Conservation (phyloP, 1,139 yeast genomes). For the Suhomyces yuchorum region DNA sequence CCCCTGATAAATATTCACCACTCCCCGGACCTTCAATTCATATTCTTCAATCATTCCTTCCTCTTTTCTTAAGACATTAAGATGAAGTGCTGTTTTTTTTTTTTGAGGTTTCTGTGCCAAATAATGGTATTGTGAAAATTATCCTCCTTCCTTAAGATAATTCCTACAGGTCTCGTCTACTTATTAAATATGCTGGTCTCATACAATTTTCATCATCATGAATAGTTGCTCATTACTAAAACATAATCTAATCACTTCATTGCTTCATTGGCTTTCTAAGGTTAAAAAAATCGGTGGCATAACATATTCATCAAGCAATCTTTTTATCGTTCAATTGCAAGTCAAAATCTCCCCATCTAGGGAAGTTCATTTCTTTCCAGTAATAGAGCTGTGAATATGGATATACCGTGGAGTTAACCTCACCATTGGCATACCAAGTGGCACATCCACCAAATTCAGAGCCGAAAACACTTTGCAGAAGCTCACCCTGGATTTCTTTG, state of each 20-base stretch:
- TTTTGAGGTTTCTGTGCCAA: no score
- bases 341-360: constrained; percentile 33
- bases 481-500: constrained; percentile 28
- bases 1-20: background rate
- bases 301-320: background rate
- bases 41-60: no score
- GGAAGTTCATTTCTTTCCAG: constrained; percentile 33
- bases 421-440: constrained; percentile 41
- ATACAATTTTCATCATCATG: no score
- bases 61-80: no score
- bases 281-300: no score
- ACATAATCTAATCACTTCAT: background rate
- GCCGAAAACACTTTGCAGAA: constrained; percentile 40
- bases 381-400: constrained; percentile 42
- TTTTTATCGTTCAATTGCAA: constrained; percentile 9
- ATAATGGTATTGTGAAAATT: no score
- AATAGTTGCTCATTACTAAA: background rate
- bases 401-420: constrained; percentile 38
- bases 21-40: background rate
- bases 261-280: background rate
- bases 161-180: no score
- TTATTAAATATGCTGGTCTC: no score
- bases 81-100: no score
- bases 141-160: no score
- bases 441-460: constrained; percentile 46